A percentile compares a stretch with the other conserved stretches of the same genome.
Conservation (phyloP, 768 basidiomycete species). For the Tricholomella constricta region DNA sequence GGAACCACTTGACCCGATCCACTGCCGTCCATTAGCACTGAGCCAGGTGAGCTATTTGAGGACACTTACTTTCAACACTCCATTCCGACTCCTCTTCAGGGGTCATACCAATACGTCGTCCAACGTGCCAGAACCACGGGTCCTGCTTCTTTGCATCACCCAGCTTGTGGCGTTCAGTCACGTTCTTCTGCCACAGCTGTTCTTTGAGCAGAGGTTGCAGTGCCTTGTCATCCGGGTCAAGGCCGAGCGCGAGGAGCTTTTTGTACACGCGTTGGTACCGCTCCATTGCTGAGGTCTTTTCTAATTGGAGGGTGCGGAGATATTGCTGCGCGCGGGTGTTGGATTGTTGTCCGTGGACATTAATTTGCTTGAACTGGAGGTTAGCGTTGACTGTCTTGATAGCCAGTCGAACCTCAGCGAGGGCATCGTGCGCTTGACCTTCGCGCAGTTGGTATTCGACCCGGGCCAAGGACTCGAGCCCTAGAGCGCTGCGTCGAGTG, state of each 20-base stretch:
- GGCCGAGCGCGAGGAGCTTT: constrained; percentile 17
- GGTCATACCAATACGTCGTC: constrained; percentile 14
- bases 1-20: constrained; percentile 29
- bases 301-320: constrained; percentile 15
- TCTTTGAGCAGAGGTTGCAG: constrained; percentile 18
- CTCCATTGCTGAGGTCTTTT: constrained; percentile 17
- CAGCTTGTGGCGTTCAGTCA: constrained; percentile 13
- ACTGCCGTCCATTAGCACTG: constrained; percentile 8
- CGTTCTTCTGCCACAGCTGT: constrained; percentile 20
- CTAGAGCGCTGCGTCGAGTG: neutral
- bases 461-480: constrained; percentile 7
- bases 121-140: constrained; percentile 26
- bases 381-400: constrained; percentile 24
- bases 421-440: constrained; percentile 30
- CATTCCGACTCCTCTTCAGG: constrained; percentile 19
- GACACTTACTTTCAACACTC: constrained; percentile 24
- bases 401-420: constrained; percentile 20
- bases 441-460: constrained; percentile 23
- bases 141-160: constrained; percentile 21
- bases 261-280: constrained; percentile 15
- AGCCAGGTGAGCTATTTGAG: neutral
- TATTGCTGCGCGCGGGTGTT: constrained; percentile 23
- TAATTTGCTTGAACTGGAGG: constrained; percentile 20
- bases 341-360: constrained; percentile 23
- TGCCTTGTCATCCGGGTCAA: constrained; percentile 9